Evolutionary conservation across 148 eudicot genomes (phyloP).

Genomic region (Chenopodium formosanum): DNA sequence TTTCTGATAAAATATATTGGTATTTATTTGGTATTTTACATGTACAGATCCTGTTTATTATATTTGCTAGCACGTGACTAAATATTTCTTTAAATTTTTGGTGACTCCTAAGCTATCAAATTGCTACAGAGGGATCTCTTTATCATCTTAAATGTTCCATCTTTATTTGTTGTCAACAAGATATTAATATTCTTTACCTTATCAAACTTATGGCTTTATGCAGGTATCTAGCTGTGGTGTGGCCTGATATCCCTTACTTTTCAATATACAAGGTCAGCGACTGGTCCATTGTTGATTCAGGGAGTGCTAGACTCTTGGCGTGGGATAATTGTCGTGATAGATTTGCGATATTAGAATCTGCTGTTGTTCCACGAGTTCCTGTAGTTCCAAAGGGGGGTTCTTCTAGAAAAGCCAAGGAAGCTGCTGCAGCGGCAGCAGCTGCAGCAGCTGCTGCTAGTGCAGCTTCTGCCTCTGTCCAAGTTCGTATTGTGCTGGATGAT

Average conservation of each 20-base stretch:
- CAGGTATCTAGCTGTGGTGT: conserved; percentile 89
- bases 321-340: conserved; percentile 97
- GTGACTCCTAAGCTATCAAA: not conserved
- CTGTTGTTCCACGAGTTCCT: conserved; percentile 69
- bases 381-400: conserved; percentile 82
- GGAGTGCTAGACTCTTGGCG: conserved; percentile 92
- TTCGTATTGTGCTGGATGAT: conserved; percentile 88
- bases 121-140: not conserved
- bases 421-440: conserved; percentile 94
- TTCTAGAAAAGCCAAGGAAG: conserved; percentile 96
- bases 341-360: conserved; percentile 88
- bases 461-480: conserved; percentile 90
- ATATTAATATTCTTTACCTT: conserved; percentile 1
- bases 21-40: no score
- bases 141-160: conserved; percentile 1
- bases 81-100: not conserved
- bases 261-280: conserved; percentile 92
- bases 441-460: conserved; percentile 96
- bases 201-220: conserved; percentile 24
- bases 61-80: not conserved
- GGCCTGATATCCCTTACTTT: conserved; percentile 99
- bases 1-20: not conserved
- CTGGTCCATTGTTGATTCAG: conserved; percentile 96
- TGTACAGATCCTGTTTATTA: not conserved
- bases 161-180: not conserved